Conservation (phyloP, 2,329 filamentous ascomycete genomes). For the Emergomyces africanus region DNA sequence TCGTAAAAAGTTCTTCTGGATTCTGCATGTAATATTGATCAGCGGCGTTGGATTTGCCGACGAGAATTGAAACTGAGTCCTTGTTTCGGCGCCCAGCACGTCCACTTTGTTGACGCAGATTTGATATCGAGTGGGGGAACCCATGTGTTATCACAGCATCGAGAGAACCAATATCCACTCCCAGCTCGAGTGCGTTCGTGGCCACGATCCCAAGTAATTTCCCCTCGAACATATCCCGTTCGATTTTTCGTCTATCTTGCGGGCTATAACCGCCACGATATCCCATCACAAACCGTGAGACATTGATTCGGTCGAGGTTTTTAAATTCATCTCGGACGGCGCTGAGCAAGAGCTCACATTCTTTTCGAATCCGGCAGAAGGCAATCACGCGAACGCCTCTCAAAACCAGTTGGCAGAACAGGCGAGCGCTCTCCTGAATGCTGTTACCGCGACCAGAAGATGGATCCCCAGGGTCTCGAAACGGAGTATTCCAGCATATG, state of each 20-base stretch:
- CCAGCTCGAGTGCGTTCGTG: constrained; percentile 83
- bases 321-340: constrained; percentile 69
- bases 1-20: constrained; percentile 79
- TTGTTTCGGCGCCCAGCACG: constrained; percentile 84
- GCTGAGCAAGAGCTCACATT: constrained; percentile 73
- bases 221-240: constrained; percentile 93
- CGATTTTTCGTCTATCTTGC: constrained; percentile 76
- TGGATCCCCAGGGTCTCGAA: constrained; percentile 76
- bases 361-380: constrained; percentile 76
- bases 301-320: constrained; percentile 59
- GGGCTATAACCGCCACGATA: constrained; percentile 93
- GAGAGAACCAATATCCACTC: constrained; percentile 86
- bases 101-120: constrained; percentile 87
- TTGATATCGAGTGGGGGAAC: constrained; percentile 92
- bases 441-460: constrained; percentile 74
- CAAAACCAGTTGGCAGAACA: constrained; percentile 83
- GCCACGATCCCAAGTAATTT: constrained; percentile 87
- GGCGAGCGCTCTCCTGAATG: constrained; percentile 69
- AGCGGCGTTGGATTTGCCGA: constrained; percentile 79
- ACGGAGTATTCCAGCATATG: constrained; percentile 95
- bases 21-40: constrained; percentile 98
- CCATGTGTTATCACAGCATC: constrained; percentile 91
- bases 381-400: constrained; percentile 84
- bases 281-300: constrained; percentile 73
- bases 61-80: constrained; percentile 78